Conservation (phyloP, 495 filamentous ascomycete genomes). For the Talaromyces nanjingensis region DNA sequence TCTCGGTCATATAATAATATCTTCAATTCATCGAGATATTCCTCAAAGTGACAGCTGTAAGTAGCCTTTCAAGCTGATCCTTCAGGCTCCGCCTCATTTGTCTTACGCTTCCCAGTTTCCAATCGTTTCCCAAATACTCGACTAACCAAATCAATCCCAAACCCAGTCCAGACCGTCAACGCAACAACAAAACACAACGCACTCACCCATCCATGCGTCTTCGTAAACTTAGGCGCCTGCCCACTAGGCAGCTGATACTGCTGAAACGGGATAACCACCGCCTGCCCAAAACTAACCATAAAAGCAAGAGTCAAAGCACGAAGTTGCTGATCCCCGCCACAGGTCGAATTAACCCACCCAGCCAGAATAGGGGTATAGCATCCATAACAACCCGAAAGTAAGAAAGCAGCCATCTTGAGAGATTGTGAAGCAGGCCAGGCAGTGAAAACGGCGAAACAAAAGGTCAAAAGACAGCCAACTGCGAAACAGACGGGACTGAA, state of each 20-base stretch:
- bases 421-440: slow-evolving; percentile 9
- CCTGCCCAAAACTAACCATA: slow-evolving; percentile 15
- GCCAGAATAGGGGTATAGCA: slow-evolving; percentile 12
- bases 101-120: not conserved
- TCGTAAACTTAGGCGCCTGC: not conserved
- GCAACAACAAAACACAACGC: not conserved
- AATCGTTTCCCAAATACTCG: not conserved
- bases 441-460: slow-evolving; percentile 12
- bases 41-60: too few species aligned
- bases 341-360: slow-evolving; percentile 15
- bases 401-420: slow-evolving; percentile 15
- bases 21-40: too few species aligned
- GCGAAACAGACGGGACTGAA: not conserved
- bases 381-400: slow-evolving; percentile 12
- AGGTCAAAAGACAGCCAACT: not conserved
- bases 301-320: slow-evolving; percentile 16
- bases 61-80: too few species aligned
- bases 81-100: not conserved
- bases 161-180: not conserved
- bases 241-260: slow-evolving; percentile 12
- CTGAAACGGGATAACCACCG: slow-evolving; percentile 15
- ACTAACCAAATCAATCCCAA: not conserved
- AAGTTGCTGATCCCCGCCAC: slow-evolving; percentile 15
- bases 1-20: too few species aligned
- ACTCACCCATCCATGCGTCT: not conserved